Conservation (phyloP, 2,329 filamentous ascomycete species). For the Trichothecium sympodiale region DNA sequence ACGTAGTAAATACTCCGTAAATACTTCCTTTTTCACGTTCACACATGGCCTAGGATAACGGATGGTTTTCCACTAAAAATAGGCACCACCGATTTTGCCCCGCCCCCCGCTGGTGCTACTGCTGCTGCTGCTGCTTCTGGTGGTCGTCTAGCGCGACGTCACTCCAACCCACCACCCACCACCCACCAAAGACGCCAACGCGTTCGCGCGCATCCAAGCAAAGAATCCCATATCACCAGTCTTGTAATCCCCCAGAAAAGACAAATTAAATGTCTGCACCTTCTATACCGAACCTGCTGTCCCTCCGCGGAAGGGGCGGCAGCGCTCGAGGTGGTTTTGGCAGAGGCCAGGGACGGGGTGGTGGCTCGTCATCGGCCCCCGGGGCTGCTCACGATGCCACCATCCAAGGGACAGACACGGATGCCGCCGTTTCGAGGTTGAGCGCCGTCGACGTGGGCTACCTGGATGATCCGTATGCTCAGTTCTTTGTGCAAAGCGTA, state of each 20-base stretch:
- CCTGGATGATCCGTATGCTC: slow-evolving; percentile 69
- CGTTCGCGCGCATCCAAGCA: background rate
- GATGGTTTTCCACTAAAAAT: no score
- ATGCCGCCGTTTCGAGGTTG: slow-evolving; percentile 78
- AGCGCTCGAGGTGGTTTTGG: slow-evolving; percentile 25
- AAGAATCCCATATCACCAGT: no score
- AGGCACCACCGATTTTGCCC: no score
- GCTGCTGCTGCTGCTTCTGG: no score
- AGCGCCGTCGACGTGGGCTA: slow-evolving; percentile 84
- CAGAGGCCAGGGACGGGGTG: slow-evolving; percentile 24
- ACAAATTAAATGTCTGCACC: slow-evolving; percentile 59
- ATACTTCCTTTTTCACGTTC: no score
- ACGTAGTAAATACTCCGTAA: no score
- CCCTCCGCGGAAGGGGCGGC: slow-evolving; percentile 35
- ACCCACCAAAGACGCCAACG: background rate
- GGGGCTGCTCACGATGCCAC: slow-evolving; percentile 50
- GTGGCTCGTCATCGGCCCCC: slow-evolving; percentile 16
- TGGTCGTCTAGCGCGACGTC: no score
- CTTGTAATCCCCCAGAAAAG: no score
- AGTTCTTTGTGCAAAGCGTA: slow-evolving; percentile 47
- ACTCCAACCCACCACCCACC: no score
- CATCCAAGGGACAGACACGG: slow-evolving; percentile 82
- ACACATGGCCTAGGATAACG: no score
- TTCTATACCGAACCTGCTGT: slow-evolving; percentile 71
- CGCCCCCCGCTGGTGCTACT: no score